Evolutionary conservation across 108 stramenopile species (phyloP), one percentile per base, ranked within the genome.

Genomic region (Skeletonema tropicum): DNA sequence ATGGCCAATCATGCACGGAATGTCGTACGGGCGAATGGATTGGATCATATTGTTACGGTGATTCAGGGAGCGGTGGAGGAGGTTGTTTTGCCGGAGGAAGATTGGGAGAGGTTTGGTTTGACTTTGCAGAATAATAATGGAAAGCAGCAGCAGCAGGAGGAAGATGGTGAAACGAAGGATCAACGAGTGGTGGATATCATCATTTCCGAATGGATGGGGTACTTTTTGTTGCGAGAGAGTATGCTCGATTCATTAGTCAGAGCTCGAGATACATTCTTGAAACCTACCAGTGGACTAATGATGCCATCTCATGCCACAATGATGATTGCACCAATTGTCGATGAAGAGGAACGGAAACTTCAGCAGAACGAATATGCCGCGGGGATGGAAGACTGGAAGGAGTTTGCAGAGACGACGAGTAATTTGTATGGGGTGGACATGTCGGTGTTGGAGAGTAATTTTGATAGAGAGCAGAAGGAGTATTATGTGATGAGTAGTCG

Each of bases 131-230:
- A 39, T n/a, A n/a, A n/a, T n/a, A n/a, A n/a, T 10, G 38, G 11
- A 10, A 10, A 39, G 11, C 1, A 39, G 3, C 11, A 39, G 11
- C 11, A 39, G 38, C 38, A 39, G 0, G n/a, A n/a, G n/a, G n/a
- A n/a, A n/a, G n/a, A n/a, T n/a, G 33, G 7, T 35, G 33, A 7
- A 7, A 35, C 2, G 33, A 35, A 35, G 33, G 33, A 97, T 99
- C 71, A 98, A 7, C 33, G 7, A 7, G 33, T 35, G 33, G 33
- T 35, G 33, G 33, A 35, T 4, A 35, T 35, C 33, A 35, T 99
- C 41, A 84, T 99, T 25, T 93, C 91, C 23, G 98, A 99, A 88
- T 99, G 98, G 98, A 99, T 99, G 98, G 98, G 98, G 21, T 99
- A 99, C 89, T 97, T 99, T 68, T 83, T 99, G 35, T 80, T 99